These are phyloP conservation scores for Penicillium waksmanii DNA, from an alignment of 495 filamentous ascomycete species.

Conservation along the genomic window DNA sequence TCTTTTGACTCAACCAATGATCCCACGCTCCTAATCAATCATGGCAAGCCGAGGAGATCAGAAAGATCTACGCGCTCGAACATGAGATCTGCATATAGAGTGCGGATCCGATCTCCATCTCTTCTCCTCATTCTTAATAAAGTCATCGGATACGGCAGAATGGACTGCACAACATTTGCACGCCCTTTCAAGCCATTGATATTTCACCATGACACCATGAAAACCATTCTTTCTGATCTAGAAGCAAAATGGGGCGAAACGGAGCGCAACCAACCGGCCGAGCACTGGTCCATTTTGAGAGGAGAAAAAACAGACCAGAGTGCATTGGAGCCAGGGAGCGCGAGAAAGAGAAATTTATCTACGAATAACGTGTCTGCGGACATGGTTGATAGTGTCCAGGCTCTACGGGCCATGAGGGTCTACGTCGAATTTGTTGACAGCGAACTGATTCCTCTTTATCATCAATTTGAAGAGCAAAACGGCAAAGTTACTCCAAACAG, in stretches of 20 bases:
- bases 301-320: not conserved
- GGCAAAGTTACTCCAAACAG: not conserved
- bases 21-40: not conserved
- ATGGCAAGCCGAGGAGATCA: not conserved
- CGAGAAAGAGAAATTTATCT: not conserved
- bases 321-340: not conserved
- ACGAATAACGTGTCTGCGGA: not conserved
- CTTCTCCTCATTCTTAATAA: conserved; percentile 4
- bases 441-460: conserved; percentile 2
- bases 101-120: not conserved
- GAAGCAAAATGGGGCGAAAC: conserved; percentile 2
- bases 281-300: not conserved
- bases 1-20: not conserved
- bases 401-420: conserved; percentile 5
- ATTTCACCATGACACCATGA: conserved; percentile 1
- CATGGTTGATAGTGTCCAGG: conserved; percentile 3
- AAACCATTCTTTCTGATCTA: not conserved
- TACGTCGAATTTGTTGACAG: conserved; percentile 8
- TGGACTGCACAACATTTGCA: conserved; percentile 1
- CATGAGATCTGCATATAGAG: not conserved
- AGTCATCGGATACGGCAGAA: conserved; percentile 1
- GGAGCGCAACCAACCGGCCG: not conserved
- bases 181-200: conserved; percentile 6
- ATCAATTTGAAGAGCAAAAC: not conserved
- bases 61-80: not conserved